Evolutionary conservation across 1,284 basidiomycete genomes (phyloP).

Genomic region (Microbotryomycetes sp.): DNA sequence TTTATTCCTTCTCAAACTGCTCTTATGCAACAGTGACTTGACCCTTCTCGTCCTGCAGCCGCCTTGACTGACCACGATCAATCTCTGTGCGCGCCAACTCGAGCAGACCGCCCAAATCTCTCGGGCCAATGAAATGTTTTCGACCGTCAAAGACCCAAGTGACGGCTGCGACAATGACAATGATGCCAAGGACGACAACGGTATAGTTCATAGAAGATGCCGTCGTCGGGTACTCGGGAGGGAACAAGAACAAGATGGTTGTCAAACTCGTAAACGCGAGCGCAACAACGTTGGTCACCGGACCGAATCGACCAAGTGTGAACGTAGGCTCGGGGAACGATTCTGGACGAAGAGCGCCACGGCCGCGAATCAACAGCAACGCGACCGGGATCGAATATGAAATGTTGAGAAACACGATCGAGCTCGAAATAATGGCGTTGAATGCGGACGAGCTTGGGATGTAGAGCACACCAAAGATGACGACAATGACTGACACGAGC

Average conservation of each 20-base stretch:
- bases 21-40: neutral
- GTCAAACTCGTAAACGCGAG: slow-evolving; percentile 44
- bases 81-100: slow-evolving; percentile 29
- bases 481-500: slow-evolving; percentile 49
- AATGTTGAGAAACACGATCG: slow-evolving; percentile 45
- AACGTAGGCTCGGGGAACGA: slow-evolving; percentile 37
- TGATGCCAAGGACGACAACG: slow-evolving; percentile 27
- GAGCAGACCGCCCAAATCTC: slow-evolving; percentile 46
- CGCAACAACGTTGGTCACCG: slow-evolving; percentile 42
- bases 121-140: slow-evolving; percentile 42
- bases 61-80: neutral
- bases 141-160: slow-evolving; percentile 42
- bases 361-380: slow-evolving; percentile 43
- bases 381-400: slow-evolving; percentile 44
- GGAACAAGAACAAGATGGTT: slow-evolving; percentile 48
- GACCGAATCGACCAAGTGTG: slow-evolving; percentile 31
- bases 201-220: slow-evolving; percentile 45
- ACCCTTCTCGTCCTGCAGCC: neutral
- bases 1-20: neutral
- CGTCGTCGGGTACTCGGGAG: slow-evolving; percentile 43
- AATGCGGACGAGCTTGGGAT: slow-evolving; percentile 51
- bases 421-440: slow-evolving; percentile 45
- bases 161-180: slow-evolving; percentile 35
- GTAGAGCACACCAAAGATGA: slow-evolving; percentile 43
- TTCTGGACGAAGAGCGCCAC: slow-evolving; percentile 39